phyloP scores from a whole-genome alignment of 805 yeast genomes.

The Candida krabiensis region DNA sequence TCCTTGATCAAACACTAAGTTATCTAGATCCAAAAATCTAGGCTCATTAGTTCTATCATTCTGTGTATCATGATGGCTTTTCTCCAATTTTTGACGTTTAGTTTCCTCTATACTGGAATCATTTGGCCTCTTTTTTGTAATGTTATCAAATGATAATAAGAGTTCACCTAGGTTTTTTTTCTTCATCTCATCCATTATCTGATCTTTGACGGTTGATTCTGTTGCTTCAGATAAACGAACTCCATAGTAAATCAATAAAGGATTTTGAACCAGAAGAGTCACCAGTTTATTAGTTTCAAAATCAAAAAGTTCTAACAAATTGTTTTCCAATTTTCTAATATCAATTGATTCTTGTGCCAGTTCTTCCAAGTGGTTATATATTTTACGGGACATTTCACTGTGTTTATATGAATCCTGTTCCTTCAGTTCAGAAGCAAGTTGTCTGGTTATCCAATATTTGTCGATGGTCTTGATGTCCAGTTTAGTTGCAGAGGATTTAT shows the following conservation, averaged over 20 bases:
- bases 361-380: slow-evolving; percentile 42
- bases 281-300: slow-evolving; percentile 52
- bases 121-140: slow-evolving; percentile 13
- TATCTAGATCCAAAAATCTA: slow-evolving; percentile 58
- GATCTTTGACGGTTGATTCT: slow-evolving; percentile 34
- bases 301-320: slow-evolving; percentile 53
- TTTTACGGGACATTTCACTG: slow-evolving; percentile 37
- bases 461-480: slow-evolving; percentile 27
- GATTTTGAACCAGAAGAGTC: slow-evolving; percentile 47
- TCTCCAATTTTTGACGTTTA: slow-evolving; percentile 13
- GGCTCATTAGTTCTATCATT: slow-evolving; percentile 34
- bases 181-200: slow-evolving; percentile 45
- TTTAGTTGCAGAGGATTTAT: slow-evolving; percentile 8
- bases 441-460: slow-evolving; percentile 53
- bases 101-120: slow-evolving; percentile 8
- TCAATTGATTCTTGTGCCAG: slow-evolving; percentile 27
- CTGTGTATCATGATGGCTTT: slow-evolving; percentile 8
- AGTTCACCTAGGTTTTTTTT: slow-evolving; percentile 40
- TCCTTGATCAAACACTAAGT: slow-evolving; percentile 70
- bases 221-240: slow-evolving; percentile 21
- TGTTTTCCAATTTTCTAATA: slow-evolving; percentile 49
- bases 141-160: slow-evolving; percentile 41
- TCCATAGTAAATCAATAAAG: slow-evolving; percentile 29
- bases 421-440: slow-evolving; percentile 36
- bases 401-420: slow-evolving; percentile 39